Evolutionary conservation across 1,139 yeast genomes (phyloP), one percentile per base, ranked within the genome.

Genomic region (Debaryomyces udenii): DNA sequence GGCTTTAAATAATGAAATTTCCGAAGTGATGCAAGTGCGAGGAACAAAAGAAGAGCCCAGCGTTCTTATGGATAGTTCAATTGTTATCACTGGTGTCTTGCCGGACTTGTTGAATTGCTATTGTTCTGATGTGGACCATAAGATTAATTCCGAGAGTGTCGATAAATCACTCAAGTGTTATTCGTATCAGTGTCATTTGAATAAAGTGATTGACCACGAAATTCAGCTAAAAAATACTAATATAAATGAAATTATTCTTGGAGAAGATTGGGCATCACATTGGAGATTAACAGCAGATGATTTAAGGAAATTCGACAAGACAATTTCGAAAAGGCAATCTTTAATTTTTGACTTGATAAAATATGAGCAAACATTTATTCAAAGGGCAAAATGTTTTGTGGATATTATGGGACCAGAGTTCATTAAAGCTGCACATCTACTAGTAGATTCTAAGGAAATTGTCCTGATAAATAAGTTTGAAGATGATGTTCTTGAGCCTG

Each of bases 281-380:
- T 87, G 94, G 91, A 75, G 79, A 40, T 52, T 86, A 20, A 70
- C 83, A 0, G 76, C 78, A 3, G 81, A 77, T 14, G 84, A 80
- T 38, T 56, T 86, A 27, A 64, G 72, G 9, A 77, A 72, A 28
- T 66, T 82, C 10, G 84, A 79, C 43, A 78, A 77, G 22, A 66
- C 65, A 9, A 78, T 80, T 38, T 70, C 84, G 9, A 81, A 81
- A 53, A 73, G 83, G 29, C 96, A 89, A 57, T 84, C 88, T 39
- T 81, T 83, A 38, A 77, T 88, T 4, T 91, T 86, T 60, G 96
- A 89, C 56, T 64, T 88, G 35, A 78, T 89, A 27, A 73, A 83
- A 42, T 78, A 83, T 39, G 96, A 88, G 49, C 90, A 85, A 50
- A 77, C 81, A n/a, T 86, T 85, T 44, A 75, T 87, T 22, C 81